Base-by-base conservation (phyloP, 306 rosid genomes). In the Luffa acutangula region DNA sequence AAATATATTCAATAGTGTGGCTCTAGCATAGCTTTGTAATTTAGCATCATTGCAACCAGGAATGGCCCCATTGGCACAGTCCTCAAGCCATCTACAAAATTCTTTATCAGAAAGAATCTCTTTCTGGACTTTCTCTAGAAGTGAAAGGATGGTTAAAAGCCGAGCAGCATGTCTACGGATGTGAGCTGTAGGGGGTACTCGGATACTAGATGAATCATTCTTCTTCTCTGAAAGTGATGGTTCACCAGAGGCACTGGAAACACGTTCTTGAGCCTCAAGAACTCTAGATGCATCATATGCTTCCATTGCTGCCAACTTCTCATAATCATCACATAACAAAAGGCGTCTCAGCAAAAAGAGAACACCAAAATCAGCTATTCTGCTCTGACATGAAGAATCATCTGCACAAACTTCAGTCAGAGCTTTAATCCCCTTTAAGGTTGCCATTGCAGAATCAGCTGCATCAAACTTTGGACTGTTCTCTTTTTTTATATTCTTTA, bases 131-230 rank as follows among this genome's bases (percentile, higher is more conserved):
- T 84, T 88, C 78, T 93, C 91, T 80, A 86, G 90, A 45, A 86
- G 89, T 14, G 98, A 95, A 63, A 95, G 97, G 82, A 95, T 90
- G 73, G 90, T 93, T 86, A 95, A 90, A 83, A 95, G 80, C 75
- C 97, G 90, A 21, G 96, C 93, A 53, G 93, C 98, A 91, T 95
- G 98, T 87, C 86, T 87, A 75, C 97, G 97, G 73, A 95, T 91
- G 81, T 92, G 98, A 80, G 97, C 93, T 6, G 98, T 87, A n/a
- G 97, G 90, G 11, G 98, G 97, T 89, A 95, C 96, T 74, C 92
- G 89, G 71, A 95, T 86, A 81, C 93, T 93, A 63, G 93, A 85
- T 56, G 90, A 85, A 65, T 91, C 91, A 66, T 88, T 89, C 18
- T 53, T 63, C 60, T 84, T 85, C 79, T 89, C 78, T 42, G 41